Evolutionary conservation across 1,284 basidiomycete species (phyloP), one percentile per base, ranked within the genome.

Genomic region (Puccinia novopanici): DNA sequence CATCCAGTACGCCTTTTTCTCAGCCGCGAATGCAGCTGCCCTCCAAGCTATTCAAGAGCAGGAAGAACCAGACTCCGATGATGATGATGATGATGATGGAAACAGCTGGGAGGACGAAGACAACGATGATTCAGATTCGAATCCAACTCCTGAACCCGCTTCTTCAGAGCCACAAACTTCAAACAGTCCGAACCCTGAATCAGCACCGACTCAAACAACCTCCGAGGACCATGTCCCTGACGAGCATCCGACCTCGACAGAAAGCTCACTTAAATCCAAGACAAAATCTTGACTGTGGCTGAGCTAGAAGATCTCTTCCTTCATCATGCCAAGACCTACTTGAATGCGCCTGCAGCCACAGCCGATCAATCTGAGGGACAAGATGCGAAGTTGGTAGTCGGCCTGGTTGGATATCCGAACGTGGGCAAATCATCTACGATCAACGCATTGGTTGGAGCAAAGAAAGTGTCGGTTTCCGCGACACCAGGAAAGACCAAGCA

Each of bases 401-500:
- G 89, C 71, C 86, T 90, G 3, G 89, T 90, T 55, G 89, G 89
- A 24, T 90, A 90, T 85, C 89, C 89, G 57, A 90, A 90, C 84
- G 89, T 90, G 82, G 89, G 89, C 82, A 90, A 90, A 85, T 89
- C 89, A 17, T 88, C 87, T 34, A 89, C 89, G 19, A 88, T 90
- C 87, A 90, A 90, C 84, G 88, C 89, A 9, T 85, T 90, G 3
- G 87, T 90, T 40, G 89, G 89, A 22, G 86, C 88, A 65, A 98
- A 98, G 88, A 97, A 95, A 89, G 96, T 98, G 82, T 96, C 93
- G 84, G 96, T 98, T 10, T 98, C 95, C 1, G 91, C 95, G 0
- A 99, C 96, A 0, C 97, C 97, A 0, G 95, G 97, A 83, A 98
- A 99, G 87, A 99, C 97, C 42, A 99, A 99, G 86, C 97, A 99